Base-by-base conservation (phyloP, 2,329 filamentous ascomycete genomes). In the Dothidotthia symphoricarpi region DNA sequence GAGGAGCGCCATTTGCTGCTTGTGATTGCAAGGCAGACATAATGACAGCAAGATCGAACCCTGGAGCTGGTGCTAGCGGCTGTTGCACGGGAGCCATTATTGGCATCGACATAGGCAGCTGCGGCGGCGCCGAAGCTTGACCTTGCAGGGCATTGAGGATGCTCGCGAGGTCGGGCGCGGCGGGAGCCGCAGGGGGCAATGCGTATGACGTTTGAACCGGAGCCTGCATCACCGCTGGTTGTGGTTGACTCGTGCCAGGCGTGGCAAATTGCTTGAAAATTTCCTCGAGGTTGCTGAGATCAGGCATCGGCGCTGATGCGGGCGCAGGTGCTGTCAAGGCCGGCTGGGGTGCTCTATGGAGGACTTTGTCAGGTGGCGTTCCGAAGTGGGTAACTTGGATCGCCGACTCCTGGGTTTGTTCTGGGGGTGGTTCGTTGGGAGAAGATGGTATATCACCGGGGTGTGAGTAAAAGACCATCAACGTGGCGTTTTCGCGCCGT, bases 391-490 rank as follows among this genome's bases (percentile, higher is more conserved):
- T 64, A 4, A 42, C 48, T 22, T 43, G 24, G 15, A 48, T 29
- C 6, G 46, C 32, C 12, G 38, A 24, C 10, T 53, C 50, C 32
- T 52, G 49, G 9, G 36, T 55, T 24, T 66, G 57, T 37, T 74
- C 66, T 2, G 58, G 35, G 11, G 71, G 72, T 9, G 19, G 19
- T 24, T 75, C 73, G 17, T 67, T 63, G 1, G 73, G 73, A 38
- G 65, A 69, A 0, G 70, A 53, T 9, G 73, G 73, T 34, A 75
- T 73, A 37, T 75, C 72, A 17, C 60, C 64, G 7, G 60, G 53
- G 36, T 67, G 59, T 6, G 62, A 57, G 49, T 75, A 75, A 51
- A 69, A 69, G 9, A 73, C 71, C 56, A 75, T 67, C 17, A 75
- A 55, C 15, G 68, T 75, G 31, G 63, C 64, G 17, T 67, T 66